Evolutionary conservation across 2,329 filamentous ascomycete genomes (phyloP).

Genomic region (Xylariomycetidae sp.): DNA sequence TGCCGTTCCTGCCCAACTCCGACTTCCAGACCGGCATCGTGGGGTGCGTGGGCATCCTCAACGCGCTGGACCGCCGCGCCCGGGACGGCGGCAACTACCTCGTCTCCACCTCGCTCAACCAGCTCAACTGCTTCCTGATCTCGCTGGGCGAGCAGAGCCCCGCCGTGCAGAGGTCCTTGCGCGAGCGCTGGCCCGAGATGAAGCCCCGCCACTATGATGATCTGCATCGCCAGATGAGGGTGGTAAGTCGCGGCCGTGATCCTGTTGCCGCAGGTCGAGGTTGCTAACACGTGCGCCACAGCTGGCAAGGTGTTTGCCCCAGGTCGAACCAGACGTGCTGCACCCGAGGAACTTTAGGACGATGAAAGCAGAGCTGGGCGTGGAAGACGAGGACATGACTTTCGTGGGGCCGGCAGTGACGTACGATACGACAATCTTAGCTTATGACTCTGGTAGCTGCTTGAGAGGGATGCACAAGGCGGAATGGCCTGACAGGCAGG

Average conservation of each 20-base stretch:
- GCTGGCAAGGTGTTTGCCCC: constrained; percentile 15
- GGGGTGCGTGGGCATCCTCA: constrained; percentile 23
- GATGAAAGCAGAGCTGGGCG: constrained; percentile 21
- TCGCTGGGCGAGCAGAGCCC: constrained; percentile 21
- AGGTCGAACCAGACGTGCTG: constrained; percentile 18
- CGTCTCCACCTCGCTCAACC: constrained; percentile 24
- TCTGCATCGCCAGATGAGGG: constrained; percentile 23
- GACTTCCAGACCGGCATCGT: constrained; percentile 26
- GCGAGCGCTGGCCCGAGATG: constrained; percentile 22
- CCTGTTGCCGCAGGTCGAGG: no score
- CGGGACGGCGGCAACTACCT: constrained; percentile 23
- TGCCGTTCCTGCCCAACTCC: constrained; percentile 26
- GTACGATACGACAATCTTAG: constrained; percentile 21
- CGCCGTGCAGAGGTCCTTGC: constrained; percentile 17
- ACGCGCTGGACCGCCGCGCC: constrained; percentile 18
- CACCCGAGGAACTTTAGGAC: constrained; percentile 18
- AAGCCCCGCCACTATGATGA: constrained; percentile 24
- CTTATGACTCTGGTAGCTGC: constrained; percentile 25
- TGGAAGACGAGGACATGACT: constrained; percentile 22
- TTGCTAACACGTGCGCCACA: constrained; percentile 8
- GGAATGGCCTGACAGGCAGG: no score
- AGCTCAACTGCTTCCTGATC: constrained; percentile 25
- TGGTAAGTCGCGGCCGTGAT: no score
- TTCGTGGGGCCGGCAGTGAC: constrained; percentile 23
- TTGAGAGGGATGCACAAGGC: constrained; percentile 20